Percentiles rank a stretch among this genome's conserved stretches.
Conservation (phyloP, 2,329 filamentous ascomycete species). For the Cryphonectria nitschkei region DNA sequence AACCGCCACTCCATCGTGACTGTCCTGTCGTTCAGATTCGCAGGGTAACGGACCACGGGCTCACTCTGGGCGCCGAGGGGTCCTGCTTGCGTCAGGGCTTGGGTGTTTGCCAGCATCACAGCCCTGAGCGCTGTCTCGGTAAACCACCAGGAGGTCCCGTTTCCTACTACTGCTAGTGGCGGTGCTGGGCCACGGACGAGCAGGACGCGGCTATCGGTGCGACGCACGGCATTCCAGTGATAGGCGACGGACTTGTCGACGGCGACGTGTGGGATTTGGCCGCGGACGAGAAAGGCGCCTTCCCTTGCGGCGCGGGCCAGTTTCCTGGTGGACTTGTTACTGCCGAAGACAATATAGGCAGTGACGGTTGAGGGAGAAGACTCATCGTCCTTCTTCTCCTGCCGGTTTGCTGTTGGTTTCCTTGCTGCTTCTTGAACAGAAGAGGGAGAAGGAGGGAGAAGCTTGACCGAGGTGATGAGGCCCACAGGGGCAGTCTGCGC, state of each 20-base stretch:
- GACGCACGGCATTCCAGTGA: background rate
- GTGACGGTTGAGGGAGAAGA: background rate
- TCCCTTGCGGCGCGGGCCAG: background rate
- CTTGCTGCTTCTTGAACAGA: no score
- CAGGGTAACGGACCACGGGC: background rate
- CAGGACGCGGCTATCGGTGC: constrained; percentile 3
- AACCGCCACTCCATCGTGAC: constrained; percentile 14
- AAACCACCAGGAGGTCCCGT: no score
- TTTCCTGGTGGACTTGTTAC: background rate
- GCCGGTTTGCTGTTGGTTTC: no score
- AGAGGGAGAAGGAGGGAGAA: background rate
- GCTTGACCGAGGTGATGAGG: background rate
- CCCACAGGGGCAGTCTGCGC: constrained; percentile 2
- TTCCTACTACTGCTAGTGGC: no score
- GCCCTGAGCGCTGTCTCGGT: background rate
- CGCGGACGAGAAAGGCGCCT: background rate
- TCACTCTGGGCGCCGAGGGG: background rate
- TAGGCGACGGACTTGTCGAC: background rate
- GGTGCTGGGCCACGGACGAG: background rate
- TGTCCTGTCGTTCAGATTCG: background rate
- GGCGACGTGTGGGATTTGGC: background rate
- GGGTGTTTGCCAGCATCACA: background rate
- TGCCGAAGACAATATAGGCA: constrained; percentile 10
- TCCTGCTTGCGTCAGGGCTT: background rate
- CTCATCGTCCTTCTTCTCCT: no score